Conservation (phyloP, 768 basidiomycete species). For the Nevesoporus exiguus region DNA sequence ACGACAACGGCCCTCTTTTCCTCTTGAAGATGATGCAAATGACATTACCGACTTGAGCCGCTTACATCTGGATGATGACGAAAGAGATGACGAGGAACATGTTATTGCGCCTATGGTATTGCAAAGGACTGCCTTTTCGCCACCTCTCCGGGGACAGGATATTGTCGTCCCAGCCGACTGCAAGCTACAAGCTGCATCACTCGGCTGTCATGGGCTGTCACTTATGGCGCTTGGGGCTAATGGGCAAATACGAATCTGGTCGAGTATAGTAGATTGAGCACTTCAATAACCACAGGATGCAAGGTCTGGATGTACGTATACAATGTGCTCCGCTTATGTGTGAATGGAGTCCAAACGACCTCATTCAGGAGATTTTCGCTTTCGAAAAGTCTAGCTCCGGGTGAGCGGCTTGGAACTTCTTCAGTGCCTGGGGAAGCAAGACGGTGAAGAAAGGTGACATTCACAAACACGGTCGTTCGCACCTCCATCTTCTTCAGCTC, state of each 20-base stretch:
- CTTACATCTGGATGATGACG: slow-evolving; percentile 27
- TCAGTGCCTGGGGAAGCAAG: slow-evolving; percentile 53
- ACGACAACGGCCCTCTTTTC: slow-evolving; percentile 41
- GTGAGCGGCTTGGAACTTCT: slow-evolving; percentile 86
- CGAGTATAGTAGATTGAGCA: slow-evolving; percentile 15
- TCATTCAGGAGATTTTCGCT: slow-evolving; percentile 73
- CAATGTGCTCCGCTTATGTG: not conserved
- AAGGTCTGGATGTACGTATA: not conserved
- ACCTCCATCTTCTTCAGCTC: slow-evolving; percentile 93
- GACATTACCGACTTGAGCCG: slow-evolving; percentile 19
- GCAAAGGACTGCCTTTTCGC: slow-evolving; percentile 13
- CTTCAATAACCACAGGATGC: not conserved
- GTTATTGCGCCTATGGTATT: slow-evolving; percentile 1
- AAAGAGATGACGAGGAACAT: slow-evolving; percentile 23
- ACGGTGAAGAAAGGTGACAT: not conserved
- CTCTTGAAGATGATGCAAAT: slow-evolving; percentile 29
- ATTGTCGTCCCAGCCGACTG: slow-evolving; percentile 16
- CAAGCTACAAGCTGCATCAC: slow-evolving; percentile 38
- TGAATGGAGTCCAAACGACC: not conserved
- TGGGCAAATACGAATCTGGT: slow-evolving; percentile 28
- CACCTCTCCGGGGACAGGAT: slow-evolving; percentile 20
- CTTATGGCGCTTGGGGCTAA: slow-evolving; percentile 19
- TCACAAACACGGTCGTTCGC: slow-evolving; percentile 8
- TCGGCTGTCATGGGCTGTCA: slow-evolving; percentile 41
- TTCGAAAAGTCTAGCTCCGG: slow-evolving; percentile 95